phyloP scores from a whole-genome alignment of 148 eudicot genomes.

The Vaccinium darrowii region DNA sequence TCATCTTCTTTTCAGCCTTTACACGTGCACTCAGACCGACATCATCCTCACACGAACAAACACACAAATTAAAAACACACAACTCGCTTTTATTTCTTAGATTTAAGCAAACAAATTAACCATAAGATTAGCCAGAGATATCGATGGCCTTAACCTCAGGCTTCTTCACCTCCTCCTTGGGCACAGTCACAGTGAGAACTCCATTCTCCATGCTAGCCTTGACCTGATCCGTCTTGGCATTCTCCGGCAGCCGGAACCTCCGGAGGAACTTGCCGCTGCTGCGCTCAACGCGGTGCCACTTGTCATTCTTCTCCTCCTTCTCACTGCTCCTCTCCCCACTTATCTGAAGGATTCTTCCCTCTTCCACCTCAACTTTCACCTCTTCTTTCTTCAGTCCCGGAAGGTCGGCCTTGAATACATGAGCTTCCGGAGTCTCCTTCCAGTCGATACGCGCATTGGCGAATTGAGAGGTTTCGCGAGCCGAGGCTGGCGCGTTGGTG shows the following conservation, averaged over 20 bases:
- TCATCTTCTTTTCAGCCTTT: background rate
- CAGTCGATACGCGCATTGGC: background rate
- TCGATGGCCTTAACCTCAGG: constrained; percentile 3
- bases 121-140: background rate
- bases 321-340: constrained; percentile 13
- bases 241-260: background rate
- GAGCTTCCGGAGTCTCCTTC: constrained; percentile 12
- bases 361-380: constrained; percentile 10
- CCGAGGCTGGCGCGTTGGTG: background rate
- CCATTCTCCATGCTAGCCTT: constrained; percentile 10
- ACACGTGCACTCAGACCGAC: background rate
- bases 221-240: constrained; percentile 7
- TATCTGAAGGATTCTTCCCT: constrained; percentile 3
- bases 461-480: constrained; percentile 9
- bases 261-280: constrained; percentile 8
- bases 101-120: background rate
- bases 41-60: background rate
- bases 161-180: background rate
- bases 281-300: constrained; percentile 7
- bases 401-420: constrained; percentile 9
- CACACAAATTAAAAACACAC: background rate
- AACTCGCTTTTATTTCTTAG: background rate
- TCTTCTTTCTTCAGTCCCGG: constrained; percentile 11
- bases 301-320: constrained; percentile 13
- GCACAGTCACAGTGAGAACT: constrained; percentile 3